These are phyloP conservation scores for Botryotinia convoluta DNA, from an alignment of 2,329 filamentous ascomycete species.

Conservation along the genomic window DNA sequence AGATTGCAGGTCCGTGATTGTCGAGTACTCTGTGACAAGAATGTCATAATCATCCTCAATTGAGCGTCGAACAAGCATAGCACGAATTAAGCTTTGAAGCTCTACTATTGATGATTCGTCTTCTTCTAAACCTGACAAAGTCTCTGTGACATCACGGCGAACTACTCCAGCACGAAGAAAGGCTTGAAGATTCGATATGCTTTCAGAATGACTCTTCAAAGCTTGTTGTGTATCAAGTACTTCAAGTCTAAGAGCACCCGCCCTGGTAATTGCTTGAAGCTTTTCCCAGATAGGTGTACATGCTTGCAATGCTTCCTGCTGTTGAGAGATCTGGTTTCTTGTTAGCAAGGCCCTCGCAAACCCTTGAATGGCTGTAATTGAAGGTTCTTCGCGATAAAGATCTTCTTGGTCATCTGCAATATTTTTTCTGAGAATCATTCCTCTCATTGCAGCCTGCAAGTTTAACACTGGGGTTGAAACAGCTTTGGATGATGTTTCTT, in stretches of 20 bases:
- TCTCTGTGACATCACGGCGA: conserved; percentile 49
- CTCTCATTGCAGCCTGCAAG: conserved; percentile 40
- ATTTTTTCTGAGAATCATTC: conserved; percentile 51
- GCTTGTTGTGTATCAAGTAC: conserved; percentile 48
- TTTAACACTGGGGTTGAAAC: conserved; percentile 52
- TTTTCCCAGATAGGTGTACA: conserved; percentile 51
- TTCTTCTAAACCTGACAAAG: conserved; percentile 48
- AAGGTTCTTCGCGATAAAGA: conserved; percentile 50
- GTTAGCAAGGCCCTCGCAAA: conserved; percentile 58
- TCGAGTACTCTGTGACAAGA: conserved; percentile 55
- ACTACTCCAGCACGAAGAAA: conserved; percentile 52
- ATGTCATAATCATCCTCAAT: conserved; percentile 50
- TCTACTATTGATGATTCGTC: conserved; percentile 48
- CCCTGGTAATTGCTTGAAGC: conserved; percentile 44
- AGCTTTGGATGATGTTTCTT: conserved; percentile 29
- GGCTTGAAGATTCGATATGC: conserved; percentile 38
- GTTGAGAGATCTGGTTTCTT: conserved; percentile 51
- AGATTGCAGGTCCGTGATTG: conserved; percentile 64
- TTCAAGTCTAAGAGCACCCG: conserved; percentile 47
- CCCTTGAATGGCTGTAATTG: conserved; percentile 61
- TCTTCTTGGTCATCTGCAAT: conserved; percentile 52
- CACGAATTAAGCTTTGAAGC: conserved; percentile 59
- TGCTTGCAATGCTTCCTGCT: conserved; percentile 51
- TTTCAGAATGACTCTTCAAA: conserved; percentile 49
- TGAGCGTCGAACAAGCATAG: conserved; percentile 56